Evolutionary conservation across 305 asterid genomes (phyloP).

Genomic region (Fraxinus velutina): DNA sequence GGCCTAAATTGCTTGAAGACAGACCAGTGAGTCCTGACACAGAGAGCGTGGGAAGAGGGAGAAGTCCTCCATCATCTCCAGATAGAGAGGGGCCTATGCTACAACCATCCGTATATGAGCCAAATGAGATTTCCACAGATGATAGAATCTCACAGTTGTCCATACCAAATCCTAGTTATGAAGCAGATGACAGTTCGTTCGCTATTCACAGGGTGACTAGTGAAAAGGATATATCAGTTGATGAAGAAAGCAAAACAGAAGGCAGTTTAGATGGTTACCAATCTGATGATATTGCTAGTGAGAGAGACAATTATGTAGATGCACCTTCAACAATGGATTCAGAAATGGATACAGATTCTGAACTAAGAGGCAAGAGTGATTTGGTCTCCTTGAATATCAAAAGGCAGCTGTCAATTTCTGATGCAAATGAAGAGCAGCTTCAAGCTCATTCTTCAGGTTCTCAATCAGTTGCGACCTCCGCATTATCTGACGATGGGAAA

Average conservation of each 20-base stretch:
- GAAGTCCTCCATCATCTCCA: constrained; percentile 45
- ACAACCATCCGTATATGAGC: constrained; percentile 31
- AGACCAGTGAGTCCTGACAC: constrained; percentile 40
- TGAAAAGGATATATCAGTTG: constrained; percentile 48
- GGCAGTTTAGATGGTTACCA: constrained; percentile 42
- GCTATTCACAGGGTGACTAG: constrained; percentile 28
- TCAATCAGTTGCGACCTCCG: constrained; percentile 49
- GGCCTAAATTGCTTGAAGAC: constrained; percentile 41
- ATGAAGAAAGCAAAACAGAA: constrained; percentile 45
- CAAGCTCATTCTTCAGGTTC: constrained; percentile 55
- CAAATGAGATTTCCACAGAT: constrained; percentile 34
- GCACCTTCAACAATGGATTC: constrained; percentile 73
- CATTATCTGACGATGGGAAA: constrained; percentile 54
- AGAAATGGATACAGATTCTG: constrained; percentile 57
- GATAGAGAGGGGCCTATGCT: constrained; percentile 39
- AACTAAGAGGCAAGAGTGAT: constrained; percentile 47
- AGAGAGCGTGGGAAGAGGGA: constrained; percentile 38
- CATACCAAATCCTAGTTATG: constrained; percentile 31
- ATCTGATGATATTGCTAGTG: constrained; percentile 68
- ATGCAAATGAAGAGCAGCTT: constrained; percentile 32
- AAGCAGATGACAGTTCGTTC: constrained; percentile 37
- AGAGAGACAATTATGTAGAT: constrained; percentile 71
- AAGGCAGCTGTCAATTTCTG: constrained; percentile 24
- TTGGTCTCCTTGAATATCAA: constrained; percentile 33
- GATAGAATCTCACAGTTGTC: constrained; percentile 31